Conservation (phyloP, 2,329 filamentous ascomycete genomes). For the Fusarium lyarnte region DNA sequence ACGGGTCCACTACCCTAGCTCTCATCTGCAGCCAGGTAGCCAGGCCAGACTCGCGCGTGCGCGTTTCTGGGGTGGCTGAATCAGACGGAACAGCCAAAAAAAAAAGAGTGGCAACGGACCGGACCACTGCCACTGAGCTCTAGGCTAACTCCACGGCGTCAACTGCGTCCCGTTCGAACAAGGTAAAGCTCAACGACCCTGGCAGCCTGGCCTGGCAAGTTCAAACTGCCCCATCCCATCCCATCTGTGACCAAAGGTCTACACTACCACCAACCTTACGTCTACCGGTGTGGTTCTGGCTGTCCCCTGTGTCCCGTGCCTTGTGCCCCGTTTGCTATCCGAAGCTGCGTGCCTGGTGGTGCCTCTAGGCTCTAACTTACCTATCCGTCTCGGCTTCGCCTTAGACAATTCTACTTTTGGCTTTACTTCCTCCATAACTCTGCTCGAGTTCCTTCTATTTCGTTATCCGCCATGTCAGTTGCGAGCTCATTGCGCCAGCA, state of each 20-base stretch:
- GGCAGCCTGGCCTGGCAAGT: constrained; percentile 36
- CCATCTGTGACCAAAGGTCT: constrained; percentile 34
- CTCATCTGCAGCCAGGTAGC: constrained; percentile 15
- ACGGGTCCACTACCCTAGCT: constrained; percentile 31
- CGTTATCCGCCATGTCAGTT: constrained; percentile 41
- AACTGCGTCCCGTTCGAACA: constrained; percentile 28
- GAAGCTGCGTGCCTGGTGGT: constrained; percentile 31
- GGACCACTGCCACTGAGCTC: constrained; percentile 16
- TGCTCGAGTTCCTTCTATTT: constrained; percentile 7
- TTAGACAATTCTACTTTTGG: constrained; percentile 27
- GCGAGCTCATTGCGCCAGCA: constrained; percentile 39
- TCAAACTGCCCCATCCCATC: constrained; percentile 31
- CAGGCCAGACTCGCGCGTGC: constrained; percentile 33
- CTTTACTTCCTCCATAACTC: constrained; percentile 23
- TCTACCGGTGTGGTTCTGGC: constrained; percentile 33
- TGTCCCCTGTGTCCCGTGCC: constrained; percentile 34
- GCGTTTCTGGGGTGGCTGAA: constrained; percentile 40
- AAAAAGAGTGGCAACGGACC: constrained; percentile 21
- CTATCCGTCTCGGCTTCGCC: constrained; percentile 32
- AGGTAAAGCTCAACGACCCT: constrained; percentile 36
- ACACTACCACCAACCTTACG: not conserved
- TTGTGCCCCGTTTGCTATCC: constrained; percentile 34
- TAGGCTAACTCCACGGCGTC: constrained; percentile 31
- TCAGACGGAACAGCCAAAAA: constrained; percentile 29
- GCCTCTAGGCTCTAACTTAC: constrained; percentile 13